Percentiles rank a stretch among this genome's conserved stretches.
Conservation (phyloP, 169 alveolate genomes). For the Cystoisospora suis region DNA sequence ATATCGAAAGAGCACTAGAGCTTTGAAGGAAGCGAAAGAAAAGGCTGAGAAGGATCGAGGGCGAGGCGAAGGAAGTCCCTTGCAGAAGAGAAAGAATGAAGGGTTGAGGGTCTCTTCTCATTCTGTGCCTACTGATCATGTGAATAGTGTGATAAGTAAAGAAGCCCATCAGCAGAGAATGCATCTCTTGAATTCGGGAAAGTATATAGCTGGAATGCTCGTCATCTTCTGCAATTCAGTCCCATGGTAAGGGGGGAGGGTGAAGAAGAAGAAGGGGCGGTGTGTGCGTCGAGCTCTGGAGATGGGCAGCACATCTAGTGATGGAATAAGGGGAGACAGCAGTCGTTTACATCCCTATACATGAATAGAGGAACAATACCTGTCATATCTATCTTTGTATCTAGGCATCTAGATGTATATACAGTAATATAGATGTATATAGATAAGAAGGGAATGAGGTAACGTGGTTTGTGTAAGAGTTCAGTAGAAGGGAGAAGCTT, state of each 20-base stretch:
- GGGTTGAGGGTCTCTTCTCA: not conserved
- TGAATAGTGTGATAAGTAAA: not conserved
- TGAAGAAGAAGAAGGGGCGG: too few relatives aligned
- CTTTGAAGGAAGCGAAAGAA: too few relatives aligned
- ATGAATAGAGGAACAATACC: not conserved
- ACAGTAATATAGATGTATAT: not conserved
- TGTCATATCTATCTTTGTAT: not conserved
- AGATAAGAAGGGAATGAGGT: not conserved
- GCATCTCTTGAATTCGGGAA: slow-evolving; percentile 61
- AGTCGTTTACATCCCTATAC: not conserved
- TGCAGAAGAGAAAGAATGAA: too few relatives aligned
- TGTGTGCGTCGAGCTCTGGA: too few relatives aligned
- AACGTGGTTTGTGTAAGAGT: not conserved
- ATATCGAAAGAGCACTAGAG: too few relatives aligned
- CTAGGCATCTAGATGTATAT: not conserved
- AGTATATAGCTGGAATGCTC: slow-evolving; percentile 68
- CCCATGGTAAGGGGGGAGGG: slow-evolving; percentile 51
- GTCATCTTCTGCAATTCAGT: slow-evolving; percentile 46
- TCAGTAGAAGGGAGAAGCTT: not conserved
- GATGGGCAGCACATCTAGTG: too few relatives aligned
- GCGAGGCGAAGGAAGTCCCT: too few relatives aligned
- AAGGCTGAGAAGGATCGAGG: too few relatives aligned
- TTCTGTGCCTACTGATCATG: not conserved
- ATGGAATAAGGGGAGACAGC: too few relatives aligned
- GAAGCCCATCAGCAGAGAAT: slow-evolving; percentile 9